These are phyloP conservation scores for Hemisphaericaspora lyxosophila DNA, from an alignment of 1,139 yeast species.

Conservation along the genomic window DNA sequence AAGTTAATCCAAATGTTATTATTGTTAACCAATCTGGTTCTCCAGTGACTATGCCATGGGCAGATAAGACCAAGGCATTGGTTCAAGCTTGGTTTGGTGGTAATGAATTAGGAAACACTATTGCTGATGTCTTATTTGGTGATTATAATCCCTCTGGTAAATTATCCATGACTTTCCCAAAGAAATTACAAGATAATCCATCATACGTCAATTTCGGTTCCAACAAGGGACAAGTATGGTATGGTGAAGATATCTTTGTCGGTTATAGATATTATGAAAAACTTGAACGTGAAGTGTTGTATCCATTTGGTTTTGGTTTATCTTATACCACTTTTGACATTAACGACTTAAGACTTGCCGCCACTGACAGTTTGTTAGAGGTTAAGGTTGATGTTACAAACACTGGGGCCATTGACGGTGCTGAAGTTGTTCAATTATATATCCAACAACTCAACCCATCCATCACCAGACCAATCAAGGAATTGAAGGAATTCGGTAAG, in stretches of 20 bases:
- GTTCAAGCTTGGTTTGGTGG: constrained; percentile 52
- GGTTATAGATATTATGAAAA: constrained; percentile 63
- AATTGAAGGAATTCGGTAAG: constrained; percentile 56
- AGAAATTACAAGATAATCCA: constrained; percentile 43
- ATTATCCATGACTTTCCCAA: constrained; percentile 46
- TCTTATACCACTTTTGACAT: constrained; percentile 52
- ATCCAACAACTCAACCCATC: constrained; percentile 37
- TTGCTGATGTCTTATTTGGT: constrained; percentile 26
- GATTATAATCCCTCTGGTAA: constrained; percentile 32
- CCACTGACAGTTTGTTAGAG: constrained; percentile 15
- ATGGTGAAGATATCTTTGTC: constrained; percentile 57
- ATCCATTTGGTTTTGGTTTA: constrained; percentile 62
- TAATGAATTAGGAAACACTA: constrained; percentile 24
- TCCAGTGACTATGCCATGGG: constrained; percentile 64
- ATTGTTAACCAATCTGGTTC: constrained; percentile 63
- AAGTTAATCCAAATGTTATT: constrained; percentile 51
- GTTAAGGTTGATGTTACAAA: constrained; percentile 43
- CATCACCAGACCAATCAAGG: constrained; percentile 54
- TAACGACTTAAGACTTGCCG: constrained; percentile 16
- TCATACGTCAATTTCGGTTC: constrained; percentile 39
- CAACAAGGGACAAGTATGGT: constrained; percentile 50
- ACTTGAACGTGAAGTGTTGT: constrained; percentile 43
- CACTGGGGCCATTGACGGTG: constrained; percentile 40
- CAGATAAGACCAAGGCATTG: constrained; percentile 43
- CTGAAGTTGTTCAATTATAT: constrained; percentile 50